phyloP scores from a whole-genome alignment of 768 basidiomycete species.

The Amanita exitialis region DNA sequence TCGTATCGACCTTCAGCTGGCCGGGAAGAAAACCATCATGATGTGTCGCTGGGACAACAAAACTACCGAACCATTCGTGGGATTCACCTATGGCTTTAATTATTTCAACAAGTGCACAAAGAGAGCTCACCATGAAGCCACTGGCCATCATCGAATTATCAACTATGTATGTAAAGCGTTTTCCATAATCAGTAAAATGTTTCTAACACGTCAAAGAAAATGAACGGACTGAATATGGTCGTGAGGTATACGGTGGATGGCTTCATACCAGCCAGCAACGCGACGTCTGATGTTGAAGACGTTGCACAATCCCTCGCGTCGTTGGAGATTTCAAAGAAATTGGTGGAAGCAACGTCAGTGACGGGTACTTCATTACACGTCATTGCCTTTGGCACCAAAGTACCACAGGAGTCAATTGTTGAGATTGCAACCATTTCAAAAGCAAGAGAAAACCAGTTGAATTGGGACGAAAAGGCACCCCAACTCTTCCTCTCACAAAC shows the following conservation, averaged over 20 bases:
- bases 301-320: slow-evolving; percentile 22
- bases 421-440: slow-evolving; percentile 37
- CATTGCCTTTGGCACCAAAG: slow-evolving; percentile 16
- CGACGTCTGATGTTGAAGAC: slow-evolving; percentile 16
- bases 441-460: slow-evolving; percentile 18
- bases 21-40: slow-evolving; percentile 15
- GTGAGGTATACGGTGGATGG: slow-evolving; percentile 48
- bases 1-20: slow-evolving; percentile 52
- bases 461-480: slow-evolving; percentile 55
- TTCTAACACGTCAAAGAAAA: slow-evolving; percentile 27
- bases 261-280: not conserved
- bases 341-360: slow-evolving; percentile 5
- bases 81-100: slow-evolving; percentile 43
- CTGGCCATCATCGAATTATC: slow-evolving; percentile 55
- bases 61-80: slow-evolving; percentile 16
- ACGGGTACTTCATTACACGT: slow-evolving; percentile 12
- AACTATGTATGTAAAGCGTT: slow-evolving; percentile 40
- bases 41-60: slow-evolving; percentile 4
- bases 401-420: slow-evolving; percentile 32
- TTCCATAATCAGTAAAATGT: not conserved
- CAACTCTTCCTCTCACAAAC: slow-evolving; percentile 68
- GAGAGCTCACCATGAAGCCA: slow-evolving; percentile 37
- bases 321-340: slow-evolving; percentile 12
- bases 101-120: slow-evolving; percentile 43
- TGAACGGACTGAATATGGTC: slow-evolving; percentile 47